Percentiles rank a stretch among this genome's conserved stretches.
These are phyloP conservation scores for Cantharellus anzutake DNA, from an alignment of 768 basidiomycete species.

Conservation along the genomic window DNA sequence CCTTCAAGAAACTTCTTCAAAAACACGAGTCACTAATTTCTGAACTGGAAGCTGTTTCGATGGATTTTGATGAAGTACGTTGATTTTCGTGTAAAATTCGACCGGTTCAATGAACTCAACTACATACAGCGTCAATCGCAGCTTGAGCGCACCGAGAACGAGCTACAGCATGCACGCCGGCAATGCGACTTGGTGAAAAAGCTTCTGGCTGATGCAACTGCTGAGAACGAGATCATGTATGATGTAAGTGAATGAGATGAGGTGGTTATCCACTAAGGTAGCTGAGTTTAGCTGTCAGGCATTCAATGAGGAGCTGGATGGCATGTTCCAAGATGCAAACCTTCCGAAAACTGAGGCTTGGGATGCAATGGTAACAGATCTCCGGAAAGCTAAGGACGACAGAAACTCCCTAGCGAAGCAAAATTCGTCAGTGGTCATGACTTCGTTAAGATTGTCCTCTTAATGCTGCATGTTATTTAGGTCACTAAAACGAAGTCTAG, in stretches of 20 bases:
- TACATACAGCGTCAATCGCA: slow-evolving; percentile 35
- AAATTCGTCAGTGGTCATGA: slow-evolving; percentile 44
- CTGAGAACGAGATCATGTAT: slow-evolving; percentile 87
- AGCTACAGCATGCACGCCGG: slow-evolving; percentile 48
- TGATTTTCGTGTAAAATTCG: neutral
- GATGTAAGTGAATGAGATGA: slow-evolving; percentile 32
- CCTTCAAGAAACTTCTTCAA: slow-evolving; percentile 30
- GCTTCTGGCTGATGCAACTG: slow-evolving; percentile 53
- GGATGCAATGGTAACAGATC: slow-evolving; percentile 52
- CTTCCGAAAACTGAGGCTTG: slow-evolving; percentile 74
- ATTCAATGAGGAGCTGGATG: slow-evolving; percentile 86
- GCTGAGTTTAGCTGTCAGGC: slow-evolving; percentile 29
- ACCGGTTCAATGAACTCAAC: neutral
- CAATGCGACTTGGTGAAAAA: slow-evolving; percentile 67
- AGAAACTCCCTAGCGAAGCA: slow-evolving; percentile 58
- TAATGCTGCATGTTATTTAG: neutral
- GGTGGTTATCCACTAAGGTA: neutral
- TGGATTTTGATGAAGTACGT: slow-evolving; percentile 40
- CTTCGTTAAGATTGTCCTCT: neutral
- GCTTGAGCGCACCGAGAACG: slow-evolving; percentile 38
- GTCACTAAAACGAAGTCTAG: slow-evolving; percentile 41
- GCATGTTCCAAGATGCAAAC: slow-evolving; percentile 71
- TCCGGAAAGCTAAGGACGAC: slow-evolving; percentile 53
- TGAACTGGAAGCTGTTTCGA: slow-evolving; percentile 29
- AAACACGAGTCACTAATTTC: slow-evolving; percentile 36